Conservation (phyloP, 108 stramenopile species). For the Mediolabrus comicus region DNA sequence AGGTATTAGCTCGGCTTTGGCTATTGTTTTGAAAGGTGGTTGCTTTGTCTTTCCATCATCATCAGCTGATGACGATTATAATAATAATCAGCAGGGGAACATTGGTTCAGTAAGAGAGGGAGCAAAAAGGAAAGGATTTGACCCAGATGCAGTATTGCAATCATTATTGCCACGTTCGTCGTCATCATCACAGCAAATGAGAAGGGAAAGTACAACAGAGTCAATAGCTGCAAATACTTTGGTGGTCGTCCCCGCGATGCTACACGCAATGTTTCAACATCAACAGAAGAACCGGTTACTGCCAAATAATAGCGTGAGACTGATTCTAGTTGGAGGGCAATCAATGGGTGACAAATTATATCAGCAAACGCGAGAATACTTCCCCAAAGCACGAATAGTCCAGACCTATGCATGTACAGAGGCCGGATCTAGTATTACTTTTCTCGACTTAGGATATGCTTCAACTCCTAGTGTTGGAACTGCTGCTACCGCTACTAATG, state of each 20-base stretch:
- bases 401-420: conserved; percentile 95
- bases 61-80: too few species aligned
- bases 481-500: not conserved
- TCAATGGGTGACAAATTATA: conserved; percentile 48
- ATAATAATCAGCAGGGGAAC: not conserved
- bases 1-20: conserved; percentile 78
- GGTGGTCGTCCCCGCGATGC: conserved; percentile 93
- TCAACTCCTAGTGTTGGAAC: not conserved
- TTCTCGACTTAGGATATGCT: conserved; percentile 43
- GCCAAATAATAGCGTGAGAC: conserved; percentile 32
- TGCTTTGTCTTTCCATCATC: conserved; percentile 63
- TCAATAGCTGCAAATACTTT: conserved; percentile 65
- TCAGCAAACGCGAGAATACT: conserved; percentile 31
- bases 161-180: conserved; percentile 13
- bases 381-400: conserved; percentile 80
- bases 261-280: conserved; percentile 57
- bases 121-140: conserved; percentile 17
- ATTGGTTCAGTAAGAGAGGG: not conserved
- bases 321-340: conserved; percentile 90
- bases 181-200: too few species aligned
- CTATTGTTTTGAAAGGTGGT: conserved; percentile 77
- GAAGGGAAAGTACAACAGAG: not conserved
- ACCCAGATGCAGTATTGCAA: conserved; percentile 24
- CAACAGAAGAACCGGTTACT: not conserved
- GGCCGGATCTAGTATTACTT: conserved; percentile 90